These are phyloP conservation scores for Lepidium sativum DNA, from an alignment of 345 rosid genomes.

Conservation along the genomic window DNA sequence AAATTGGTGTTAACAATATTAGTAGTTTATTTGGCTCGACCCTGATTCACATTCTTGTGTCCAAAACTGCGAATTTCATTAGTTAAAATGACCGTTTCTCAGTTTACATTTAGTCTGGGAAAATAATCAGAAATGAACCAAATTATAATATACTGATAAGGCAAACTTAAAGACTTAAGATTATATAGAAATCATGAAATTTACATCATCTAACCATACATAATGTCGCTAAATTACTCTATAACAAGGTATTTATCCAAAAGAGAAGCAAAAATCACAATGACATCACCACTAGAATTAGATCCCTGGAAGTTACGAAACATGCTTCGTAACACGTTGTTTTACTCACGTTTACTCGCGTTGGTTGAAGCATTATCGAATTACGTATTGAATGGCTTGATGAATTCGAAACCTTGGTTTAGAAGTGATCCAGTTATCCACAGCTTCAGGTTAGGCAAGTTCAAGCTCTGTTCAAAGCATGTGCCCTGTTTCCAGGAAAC, in stretches of 20 bases:
- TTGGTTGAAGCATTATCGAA: not conserved
- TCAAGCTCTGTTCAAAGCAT: conserved; percentile 36
- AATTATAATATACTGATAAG: not conserved
- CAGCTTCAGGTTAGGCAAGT: conserved; percentile 57
- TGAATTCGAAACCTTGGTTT: conserved; percentile 68
- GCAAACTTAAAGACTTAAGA: not conserved
- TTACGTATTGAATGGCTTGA: conserved; percentile 22
- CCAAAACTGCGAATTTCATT: no score
- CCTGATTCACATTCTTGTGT: no score
- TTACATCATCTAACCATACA: not conserved
- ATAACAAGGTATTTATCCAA: not conserved
- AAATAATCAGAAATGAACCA: not conserved
- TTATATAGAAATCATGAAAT: not conserved
- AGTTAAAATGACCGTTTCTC: no score
- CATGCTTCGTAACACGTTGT: not conserved
- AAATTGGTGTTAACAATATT: no score
- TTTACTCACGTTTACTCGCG: not conserved
- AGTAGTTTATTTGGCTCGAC: no score
- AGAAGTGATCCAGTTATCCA: conserved; percentile 67
- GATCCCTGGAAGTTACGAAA: not conserved
- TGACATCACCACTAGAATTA: conserved; percentile 4
- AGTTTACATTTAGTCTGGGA: no score
- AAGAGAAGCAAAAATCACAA: not conserved
- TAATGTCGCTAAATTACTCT: not conserved
- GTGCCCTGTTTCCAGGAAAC: conserved; percentile 33